Base-by-base conservation (phyloP, 495 filamentous ascomycete genomes). In the Penicillium samsonianum region DNA sequence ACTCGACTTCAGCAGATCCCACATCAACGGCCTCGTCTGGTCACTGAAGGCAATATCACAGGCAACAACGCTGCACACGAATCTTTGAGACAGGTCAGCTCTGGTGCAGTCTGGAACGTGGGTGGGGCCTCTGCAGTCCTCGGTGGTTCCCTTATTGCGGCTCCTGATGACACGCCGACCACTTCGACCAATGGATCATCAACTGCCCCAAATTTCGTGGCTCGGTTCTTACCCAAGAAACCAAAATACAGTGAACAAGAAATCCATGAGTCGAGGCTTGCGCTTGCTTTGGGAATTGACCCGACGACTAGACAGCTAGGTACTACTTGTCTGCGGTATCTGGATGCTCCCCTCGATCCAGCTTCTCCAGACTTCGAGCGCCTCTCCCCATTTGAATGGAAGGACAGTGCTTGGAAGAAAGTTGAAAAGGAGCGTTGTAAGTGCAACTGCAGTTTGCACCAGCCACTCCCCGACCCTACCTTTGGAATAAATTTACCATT, bases 261-360 rank as follows among this genome's bases (percentile, higher is more conserved):
- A 46, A 85, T 80, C 45, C 88, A 95, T 63, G 85, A 91, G 62
- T 82, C 82, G 35, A 84, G 94, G 17, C 65, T 98, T 37, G 94
- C 95, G 9, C 72, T 88, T 35, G 94, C 94, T 5, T 79, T 96
- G 17, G 87, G 89, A n/a, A 78, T 98, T 55, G 89, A 98, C 65
- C 84, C 82, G 50, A 74, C 81, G 30, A 73, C 74, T 51, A 80
- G 83, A 62, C 74, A 90, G 8, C 76, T 92, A 42, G 76, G 74
- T 51, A 78, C 64, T 51, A 78, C 64, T 22, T 72, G 61, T 52
- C 59, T 62, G 10, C 45, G 53, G 22, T 59, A 56, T 48, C 42
- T 58, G n/a, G 57, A 67, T 28, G 57, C 49, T 16, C 46, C 53
- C 5, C 65, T 59, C 22, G 65, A 59, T 53, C 74, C 72, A 26